These are phyloP conservation scores for Pholiota molesta DNA, from an alignment of 768 basidiomycete species.

Conservation along the genomic window DNA sequence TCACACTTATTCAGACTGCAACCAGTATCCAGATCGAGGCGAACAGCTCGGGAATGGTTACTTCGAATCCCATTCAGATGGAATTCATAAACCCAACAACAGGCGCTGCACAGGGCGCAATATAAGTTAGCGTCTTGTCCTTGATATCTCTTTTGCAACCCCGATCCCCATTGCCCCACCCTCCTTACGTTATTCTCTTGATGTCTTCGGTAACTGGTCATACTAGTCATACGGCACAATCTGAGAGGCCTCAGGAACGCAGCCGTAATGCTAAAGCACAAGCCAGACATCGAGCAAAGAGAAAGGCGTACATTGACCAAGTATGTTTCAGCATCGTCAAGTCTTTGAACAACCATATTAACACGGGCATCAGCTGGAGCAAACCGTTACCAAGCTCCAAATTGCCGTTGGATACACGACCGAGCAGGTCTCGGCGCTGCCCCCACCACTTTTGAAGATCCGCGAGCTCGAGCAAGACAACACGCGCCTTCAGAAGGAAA, in stretches of 20 bases:
- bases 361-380: constrained; percentile 62
- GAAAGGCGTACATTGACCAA: constrained; percentile 93
- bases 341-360: background rate
- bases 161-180: constrained; percentile 51
- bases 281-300: constrained; percentile 87
- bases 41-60: constrained; percentile 51
- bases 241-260: constrained; percentile 71
- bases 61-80: constrained; percentile 35
- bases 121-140: constrained; percentile 43
- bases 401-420: constrained; percentile 71
- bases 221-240: constrained; percentile 49
- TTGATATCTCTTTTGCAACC: constrained; percentile 45
- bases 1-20: constrained; percentile 38
- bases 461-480: constrained; percentile 87
- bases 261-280: constrained; percentile 89
- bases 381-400: constrained; percentile 85
- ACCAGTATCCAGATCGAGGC: constrained; percentile 48
- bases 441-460: constrained; percentile 74
- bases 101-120: constrained; percentile 37
- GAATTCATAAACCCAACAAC: constrained; percentile 36
- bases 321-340: constrained; percentile 38
- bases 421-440: constrained; percentile 74
- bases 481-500: constrained; percentile 66
- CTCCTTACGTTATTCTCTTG: constrained; percentile 49
- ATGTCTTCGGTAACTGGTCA: constrained; percentile 56